These are phyloP conservation scores for Purpureocillium takamizusanense DNA, from an alignment of 2,329 filamentous ascomycete species.

Conservation along the genomic window DNA sequence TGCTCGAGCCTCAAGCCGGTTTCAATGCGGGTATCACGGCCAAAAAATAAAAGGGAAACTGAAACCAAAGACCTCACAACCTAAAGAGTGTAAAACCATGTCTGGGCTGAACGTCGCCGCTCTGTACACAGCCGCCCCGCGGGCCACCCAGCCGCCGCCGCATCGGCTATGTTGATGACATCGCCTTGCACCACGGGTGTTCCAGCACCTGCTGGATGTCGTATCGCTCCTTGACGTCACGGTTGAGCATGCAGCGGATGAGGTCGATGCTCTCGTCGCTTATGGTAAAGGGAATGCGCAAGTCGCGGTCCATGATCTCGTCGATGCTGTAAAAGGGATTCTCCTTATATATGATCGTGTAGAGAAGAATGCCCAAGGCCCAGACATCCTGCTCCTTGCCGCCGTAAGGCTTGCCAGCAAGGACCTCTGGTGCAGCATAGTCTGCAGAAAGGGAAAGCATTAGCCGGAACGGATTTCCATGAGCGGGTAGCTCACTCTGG, in stretches of 20 bases:
- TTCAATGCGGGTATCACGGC: constrained; percentile 2
- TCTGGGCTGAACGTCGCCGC: too few species aligned
- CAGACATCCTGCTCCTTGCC: constrained; percentile 98
- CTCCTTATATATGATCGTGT: constrained; percentile 99
- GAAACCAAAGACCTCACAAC: too few species aligned
- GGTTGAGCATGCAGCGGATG: constrained; percentile 83
- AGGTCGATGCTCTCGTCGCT: constrained; percentile 90
- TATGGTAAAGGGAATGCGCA: constrained; percentile 80
- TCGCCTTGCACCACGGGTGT: constrained; percentile 65
- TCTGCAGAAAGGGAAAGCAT: constrained; percentile 43
- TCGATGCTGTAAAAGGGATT: constrained; percentile 99
- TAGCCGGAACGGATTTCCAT: neutral
- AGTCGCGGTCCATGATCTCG: constrained; percentile 95
- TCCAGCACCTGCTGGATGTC: constrained; percentile 83
- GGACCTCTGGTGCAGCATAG: constrained; percentile 96
- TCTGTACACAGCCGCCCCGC: too few species aligned
- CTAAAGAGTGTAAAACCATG: too few species aligned
- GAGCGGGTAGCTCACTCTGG: constrained; percentile 28
- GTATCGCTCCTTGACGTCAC: constrained; percentile 73
- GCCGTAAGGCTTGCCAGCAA: constrained; percentile 83
- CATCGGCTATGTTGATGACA: constrained; percentile 6
- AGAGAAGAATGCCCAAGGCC: constrained; percentile 92
- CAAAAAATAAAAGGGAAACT: too few species aligned
- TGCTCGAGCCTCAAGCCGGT: neutral
- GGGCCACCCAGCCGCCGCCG: neutral